These are phyloP conservation scores for Gynandropsis gynandra DNA, from an alignment of 345 rosid genomes.

Conservation along the genomic window DNA sequence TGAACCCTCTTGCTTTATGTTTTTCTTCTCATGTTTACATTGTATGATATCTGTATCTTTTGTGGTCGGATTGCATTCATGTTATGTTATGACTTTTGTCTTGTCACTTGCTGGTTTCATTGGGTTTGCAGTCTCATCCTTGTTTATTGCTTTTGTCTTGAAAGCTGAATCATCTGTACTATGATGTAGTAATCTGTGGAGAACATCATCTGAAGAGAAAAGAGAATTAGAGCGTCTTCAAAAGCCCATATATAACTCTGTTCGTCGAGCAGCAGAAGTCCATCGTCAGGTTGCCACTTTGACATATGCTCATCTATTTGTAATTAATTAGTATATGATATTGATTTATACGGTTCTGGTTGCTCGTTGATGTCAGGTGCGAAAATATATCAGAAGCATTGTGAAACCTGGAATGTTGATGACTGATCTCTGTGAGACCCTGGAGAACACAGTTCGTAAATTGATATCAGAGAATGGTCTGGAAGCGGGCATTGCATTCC, in stretches of 20 bases:
- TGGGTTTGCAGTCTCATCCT: not conserved
- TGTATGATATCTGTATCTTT: too few species aligned
- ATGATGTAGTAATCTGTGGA: constrained; percentile 84
- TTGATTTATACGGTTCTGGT: not conserved
- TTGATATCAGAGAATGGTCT: constrained; percentile 83
- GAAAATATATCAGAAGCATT: constrained; percentile 72
- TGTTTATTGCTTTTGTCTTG: constrained; percentile 6
- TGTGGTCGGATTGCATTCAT: not conserved
- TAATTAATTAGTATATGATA: not conserved
- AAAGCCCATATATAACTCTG: constrained; percentile 81
- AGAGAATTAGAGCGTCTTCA: constrained; percentile 81
- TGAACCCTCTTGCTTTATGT: not conserved
- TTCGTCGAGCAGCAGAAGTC: constrained; percentile 96
- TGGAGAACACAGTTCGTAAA: constrained; percentile 85
- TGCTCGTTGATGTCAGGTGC: constrained; percentile 37
- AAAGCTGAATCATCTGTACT: constrained; percentile 10
- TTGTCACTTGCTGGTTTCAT: not conserved
- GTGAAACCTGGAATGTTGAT: constrained; percentile 87
- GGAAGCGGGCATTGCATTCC: constrained; percentile 98
- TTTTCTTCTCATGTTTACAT: too few species aligned
- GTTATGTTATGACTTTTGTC: not conserved
- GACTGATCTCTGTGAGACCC: constrained; percentile 89
- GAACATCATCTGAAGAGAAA: constrained; percentile 94
- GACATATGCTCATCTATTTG: not conserved
- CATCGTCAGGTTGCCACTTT: constrained; percentile 69